Evolutionary conservation across 306 rosid genomes (phyloP), one percentile per base, ranked within the genome.

Genomic region (Begonia loranthoides): DNA sequence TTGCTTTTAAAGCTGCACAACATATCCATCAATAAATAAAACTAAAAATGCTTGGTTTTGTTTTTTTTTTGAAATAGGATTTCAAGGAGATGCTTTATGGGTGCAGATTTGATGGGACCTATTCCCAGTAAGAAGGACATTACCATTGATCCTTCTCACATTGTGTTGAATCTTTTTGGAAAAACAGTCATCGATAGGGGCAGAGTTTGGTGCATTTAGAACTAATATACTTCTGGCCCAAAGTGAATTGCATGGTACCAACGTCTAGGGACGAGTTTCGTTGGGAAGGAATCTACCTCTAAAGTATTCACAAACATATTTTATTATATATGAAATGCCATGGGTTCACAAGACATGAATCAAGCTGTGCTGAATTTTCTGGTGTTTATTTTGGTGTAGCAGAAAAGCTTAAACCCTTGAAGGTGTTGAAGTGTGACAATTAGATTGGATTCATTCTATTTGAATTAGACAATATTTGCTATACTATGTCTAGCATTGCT

Each of bases 251-350:
- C 60, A 72, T 50, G 66, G 66, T 90, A 44, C 97, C 97, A 59
- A 73, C 76, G 22, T 12, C 38, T 50, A 51, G 58, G 52, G 75
- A 82, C 9, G 63, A 90, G 97, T 90, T 73, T 74, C 94, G 85
- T 65, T 90, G 97, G 97, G 92, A 90, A 80, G 97, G 97, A 51
- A 90, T 71, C 76, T 90, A 71, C 90, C 95, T 44, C 65, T 85
- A 70, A 79, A 61, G 48, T 72, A 76, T 58, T 81, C 83, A 59
- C 94, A 82, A 46, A 82, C 73, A 71, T 90, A 90, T 68, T 94
- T 90, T 58, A 57, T 90, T 45, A 72, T 85, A 55, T 90, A 85
- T 65, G 97, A 90, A 76, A 78, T 90, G 90, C 48, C 73, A 94
- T 15, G 95, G 94, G 48, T 90, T 85, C 62, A 82, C 97, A 51